These are phyloP conservation scores for Trametes pubescens DNA, from an alignment of 1,284 basidiomycete species.

Conservation along the genomic window DNA sequence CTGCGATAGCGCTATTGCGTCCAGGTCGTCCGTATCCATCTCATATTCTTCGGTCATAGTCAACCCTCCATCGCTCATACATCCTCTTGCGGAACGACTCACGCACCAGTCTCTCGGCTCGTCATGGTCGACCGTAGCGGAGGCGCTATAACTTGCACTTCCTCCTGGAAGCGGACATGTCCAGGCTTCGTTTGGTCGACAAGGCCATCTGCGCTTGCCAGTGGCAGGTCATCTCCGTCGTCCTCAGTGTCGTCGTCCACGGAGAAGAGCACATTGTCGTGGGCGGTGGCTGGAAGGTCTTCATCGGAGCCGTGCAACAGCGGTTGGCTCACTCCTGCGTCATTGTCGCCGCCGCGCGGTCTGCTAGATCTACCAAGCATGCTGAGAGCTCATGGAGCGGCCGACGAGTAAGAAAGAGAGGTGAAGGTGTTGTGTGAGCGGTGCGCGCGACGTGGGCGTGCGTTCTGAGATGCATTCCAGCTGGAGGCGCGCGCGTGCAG, in stretches of 20 bases:
- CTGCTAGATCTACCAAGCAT: constrained; percentile 47
- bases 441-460: constrained; percentile 9
- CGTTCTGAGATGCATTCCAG: constrained; percentile 6
- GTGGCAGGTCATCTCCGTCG: constrained; percentile 40
- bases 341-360: constrained; percentile 41
- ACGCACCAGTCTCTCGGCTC: constrained; percentile 81
- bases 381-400: constrained; percentile 29
- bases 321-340: constrained; percentile 60
- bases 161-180: constrained; percentile 68
- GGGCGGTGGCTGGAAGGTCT: constrained; percentile 38
- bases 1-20: constrained; percentile 59
- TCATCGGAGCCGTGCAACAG: constrained; percentile 56
- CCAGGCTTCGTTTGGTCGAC: constrained; percentile 30
- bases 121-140: constrained; percentile 72
- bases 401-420: neutral
- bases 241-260: constrained; percentile 41
- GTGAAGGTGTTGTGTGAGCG: constrained; percentile 23
- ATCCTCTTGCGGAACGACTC: constrained; percentile 27
- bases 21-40: constrained; percentile 78
- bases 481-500: constrained; percentile 12
- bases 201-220: constrained; percentile 30
- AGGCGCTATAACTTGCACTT: constrained; percentile 71
- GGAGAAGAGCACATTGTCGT: constrained; percentile 43
- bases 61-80: neutral
- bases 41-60: constrained; percentile 67